phyloP scores from a whole-genome alignment of 208 protist species.

The Trypanosoma rangeli region DNA sequence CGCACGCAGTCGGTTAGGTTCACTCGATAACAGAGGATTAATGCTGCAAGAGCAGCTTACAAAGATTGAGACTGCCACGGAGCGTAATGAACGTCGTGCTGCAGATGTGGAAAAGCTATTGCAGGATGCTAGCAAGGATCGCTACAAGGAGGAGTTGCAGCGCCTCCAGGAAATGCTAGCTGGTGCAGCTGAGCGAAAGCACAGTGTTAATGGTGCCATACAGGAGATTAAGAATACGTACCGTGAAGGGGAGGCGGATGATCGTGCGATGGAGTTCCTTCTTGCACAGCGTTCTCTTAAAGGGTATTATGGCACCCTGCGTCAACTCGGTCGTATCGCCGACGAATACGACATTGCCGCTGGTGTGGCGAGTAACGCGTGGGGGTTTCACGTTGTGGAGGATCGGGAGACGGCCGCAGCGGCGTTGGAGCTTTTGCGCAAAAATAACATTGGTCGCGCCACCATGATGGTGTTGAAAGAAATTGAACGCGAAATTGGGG shows the following conservation, averaged over 20 bases:
- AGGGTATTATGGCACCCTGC: constrained; percentile 96
- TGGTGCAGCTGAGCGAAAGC: constrained; percentile 66
- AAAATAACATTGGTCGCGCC: constrained; percentile 93
- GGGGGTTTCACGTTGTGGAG: constrained; percentile 98
- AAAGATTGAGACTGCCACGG: constrained; percentile 34
- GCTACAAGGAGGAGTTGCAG: constrained; percentile 58
- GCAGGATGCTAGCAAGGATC: constrained; percentile 38
- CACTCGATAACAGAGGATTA: constrained; percentile 34
- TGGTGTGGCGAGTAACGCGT: constrained; percentile 94
- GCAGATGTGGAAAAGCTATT: constrained; percentile 55
- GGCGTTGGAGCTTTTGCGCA: constrained; percentile 93
- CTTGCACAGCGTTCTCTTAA: constrained; percentile 82
- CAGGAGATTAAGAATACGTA: constrained; percentile 80
- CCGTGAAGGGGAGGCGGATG: constrained; percentile 82
- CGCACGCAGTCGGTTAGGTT: constrained; percentile 39
- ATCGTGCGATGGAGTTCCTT: constrained; percentile 86
- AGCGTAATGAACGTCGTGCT: constrained; percentile 35
- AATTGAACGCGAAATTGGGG: constrained; percentile 68
- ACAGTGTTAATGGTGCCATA: constrained; percentile 75
- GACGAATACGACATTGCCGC: constrained; percentile 97
- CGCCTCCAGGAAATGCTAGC: constrained; percentile 71
- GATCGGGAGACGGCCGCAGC: constrained; percentile 86
- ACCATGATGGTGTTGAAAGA: constrained; percentile 98
- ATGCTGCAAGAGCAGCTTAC: constrained; percentile 39
- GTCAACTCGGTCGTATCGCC: constrained; percentile 97